phyloP scores from a whole-genome alignment of 768 basidiomycete genomes.

The Goffeauzyma gilvescens region DNA sequence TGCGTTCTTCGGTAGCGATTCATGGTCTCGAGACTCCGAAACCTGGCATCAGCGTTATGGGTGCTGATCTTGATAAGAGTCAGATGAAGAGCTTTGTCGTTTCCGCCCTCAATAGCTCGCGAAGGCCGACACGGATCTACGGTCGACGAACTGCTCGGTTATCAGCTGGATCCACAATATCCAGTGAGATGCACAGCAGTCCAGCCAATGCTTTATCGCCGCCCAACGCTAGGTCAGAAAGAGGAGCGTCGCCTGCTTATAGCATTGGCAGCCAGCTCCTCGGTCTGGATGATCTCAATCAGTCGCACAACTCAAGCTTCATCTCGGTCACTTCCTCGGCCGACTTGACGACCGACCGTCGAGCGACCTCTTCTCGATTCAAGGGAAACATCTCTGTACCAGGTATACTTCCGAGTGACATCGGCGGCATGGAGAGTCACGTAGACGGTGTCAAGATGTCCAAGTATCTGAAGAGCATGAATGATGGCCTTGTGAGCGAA shows the following conservation, averaged over 20 bases:
- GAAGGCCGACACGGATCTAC: background rate
- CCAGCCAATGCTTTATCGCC: background rate
- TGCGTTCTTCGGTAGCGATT: no score
- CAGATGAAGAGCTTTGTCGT: background rate
- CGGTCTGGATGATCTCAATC: background rate
- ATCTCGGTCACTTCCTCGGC: slow-evolving; percentile 28
- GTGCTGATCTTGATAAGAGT: no score
- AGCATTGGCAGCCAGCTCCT: background rate
- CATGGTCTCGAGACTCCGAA: no score
- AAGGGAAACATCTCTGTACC: slow-evolving; percentile 5
- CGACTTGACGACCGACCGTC: slow-evolving; percentile 25
- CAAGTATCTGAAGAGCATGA: slow-evolving; percentile 29
- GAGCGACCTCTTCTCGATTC: slow-evolving; percentile 10
- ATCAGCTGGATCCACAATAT: background rate
- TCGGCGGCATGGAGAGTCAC: slow-evolving; percentile 14
- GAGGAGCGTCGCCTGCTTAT: background rate
- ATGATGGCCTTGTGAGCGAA: slow-evolving; percentile 24
- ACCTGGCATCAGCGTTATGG: no score
- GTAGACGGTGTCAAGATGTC: slow-evolving; percentile 28
- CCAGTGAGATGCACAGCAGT: background rate
- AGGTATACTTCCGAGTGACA: slow-evolving; percentile 1
- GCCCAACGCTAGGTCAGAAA: background rate
- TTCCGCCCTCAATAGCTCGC: background rate
- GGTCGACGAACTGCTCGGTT: background rate
- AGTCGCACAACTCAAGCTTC: slow-evolving; percentile 18